Base-by-base conservation (phyloP, 179 eudicot genomes). In the Drosera spatulata region DNA sequence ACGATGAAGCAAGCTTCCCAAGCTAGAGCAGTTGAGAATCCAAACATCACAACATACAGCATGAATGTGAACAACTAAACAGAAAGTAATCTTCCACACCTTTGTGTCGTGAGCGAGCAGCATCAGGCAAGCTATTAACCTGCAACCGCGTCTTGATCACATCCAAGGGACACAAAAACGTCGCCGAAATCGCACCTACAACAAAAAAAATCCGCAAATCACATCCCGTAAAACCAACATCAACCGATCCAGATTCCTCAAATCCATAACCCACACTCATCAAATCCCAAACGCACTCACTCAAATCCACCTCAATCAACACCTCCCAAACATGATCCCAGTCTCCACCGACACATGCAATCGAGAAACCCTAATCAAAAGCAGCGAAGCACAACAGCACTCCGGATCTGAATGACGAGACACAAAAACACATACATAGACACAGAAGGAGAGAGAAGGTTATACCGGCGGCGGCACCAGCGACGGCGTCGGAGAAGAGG, bases 111-210 rank as follows among this genome's bases (percentile, higher is more conserved):
- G 95, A 71, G 61, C 72, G 63, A 53, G 76, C 58, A 51, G 66
- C 58, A n/a, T 71, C 53, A 39, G 87, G 88, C 46, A 79, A 53
- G 55, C 97, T 95, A 80, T 82, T 77, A 47, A 88, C 97, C 68
- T 91, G 97, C 61, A 91, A 74, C 59, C 97, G 82, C 38, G 97
- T 91, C 80, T 91, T 91, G 40, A 91, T 82, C 39, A 91, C 96
- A 74, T 91, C 97, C 63, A 91, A 77, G 6, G 97, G 97, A 65
- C 96, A 88, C 59, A 91, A 75, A 61, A 82, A 62, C 43, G 96
- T 91, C 14, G 97, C 97, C 61, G 97, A 91, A 59, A 91, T 85
- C 39, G 90, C 84, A 77, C 97, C 97, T 90, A 65, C 71, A 67
- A 12, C 39, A 15, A 7, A 9, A 1, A 1, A 13, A 11, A 58